These are phyloP conservation scores for Porogramme epimiltina DNA, from an alignment of 1,284 basidiomycete genomes.

Conservation along the genomic window DNA sequence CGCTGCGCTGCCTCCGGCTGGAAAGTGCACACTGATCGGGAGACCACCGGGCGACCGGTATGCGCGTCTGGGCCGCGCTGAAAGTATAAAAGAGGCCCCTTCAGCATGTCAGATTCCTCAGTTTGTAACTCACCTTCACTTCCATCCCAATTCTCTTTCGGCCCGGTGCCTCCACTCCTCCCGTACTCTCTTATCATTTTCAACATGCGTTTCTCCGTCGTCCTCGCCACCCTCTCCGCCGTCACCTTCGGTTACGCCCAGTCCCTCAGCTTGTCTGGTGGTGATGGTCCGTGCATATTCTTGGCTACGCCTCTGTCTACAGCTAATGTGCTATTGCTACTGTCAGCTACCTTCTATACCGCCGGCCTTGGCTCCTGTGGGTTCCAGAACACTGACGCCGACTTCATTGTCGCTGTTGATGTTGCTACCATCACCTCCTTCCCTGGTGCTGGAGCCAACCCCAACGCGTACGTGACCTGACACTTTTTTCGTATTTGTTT, in stretches of 20 bases:
- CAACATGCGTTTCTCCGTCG: background rate
- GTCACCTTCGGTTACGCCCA: constrained; percentile 10
- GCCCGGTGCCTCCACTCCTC: constrained; percentile 20
- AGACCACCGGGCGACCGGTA: background rate
- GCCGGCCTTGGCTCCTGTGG: constrained; percentile 22
- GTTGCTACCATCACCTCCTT: constrained; percentile 16
- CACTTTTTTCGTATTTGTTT: background rate
- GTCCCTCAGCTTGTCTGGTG: background rate
- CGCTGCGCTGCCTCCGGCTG: too few relatives aligned
- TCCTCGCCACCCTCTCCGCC: constrained; percentile 10
- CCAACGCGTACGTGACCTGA: constrained; percentile 12
- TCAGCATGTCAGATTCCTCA: constrained; percentile 1
- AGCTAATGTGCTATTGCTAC: background rate
- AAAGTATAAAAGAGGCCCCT: constrained; percentile 1
- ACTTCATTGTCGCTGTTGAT: constrained; percentile 23
- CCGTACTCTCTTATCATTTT: constrained; percentile 15
- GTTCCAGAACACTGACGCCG: constrained; percentile 19
- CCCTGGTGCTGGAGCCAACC: constrained; percentile 22
- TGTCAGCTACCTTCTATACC: constrained; percentile 18
- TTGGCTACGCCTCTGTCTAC: background rate
- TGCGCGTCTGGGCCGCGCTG: background rate
- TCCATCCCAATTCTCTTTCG: constrained; percentile 10
- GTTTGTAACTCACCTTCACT: constrained; percentile 18
- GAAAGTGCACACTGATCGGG: too few relatives aligned
- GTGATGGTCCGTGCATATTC: constrained; percentile 10